Evolutionary conservation across 139 green algal genomes (phyloP), one percentile per base, ranked within the genome.

Genomic region (Chlamydomonas schloesseri): DNA sequence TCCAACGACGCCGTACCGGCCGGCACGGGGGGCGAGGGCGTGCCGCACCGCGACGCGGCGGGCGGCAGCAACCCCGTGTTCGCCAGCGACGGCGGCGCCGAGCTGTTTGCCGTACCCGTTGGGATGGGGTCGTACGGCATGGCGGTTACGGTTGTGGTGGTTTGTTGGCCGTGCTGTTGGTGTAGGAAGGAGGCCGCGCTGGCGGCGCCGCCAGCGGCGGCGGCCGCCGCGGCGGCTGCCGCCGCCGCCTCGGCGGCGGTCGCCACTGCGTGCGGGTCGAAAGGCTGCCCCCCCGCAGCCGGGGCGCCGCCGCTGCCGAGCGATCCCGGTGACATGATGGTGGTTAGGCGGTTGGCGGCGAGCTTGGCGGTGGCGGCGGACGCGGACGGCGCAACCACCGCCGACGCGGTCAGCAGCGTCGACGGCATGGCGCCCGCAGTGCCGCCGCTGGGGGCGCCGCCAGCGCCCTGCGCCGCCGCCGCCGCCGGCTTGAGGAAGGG

Each of bases 251-350:
- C n/a, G 18, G 11, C 29, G 4, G 29, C 50, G 13, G 50, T 13
- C 47, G 50, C 74, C 55, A 81, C 42, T 5, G 42, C 42, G 6
- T 50, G 6, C 6, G 42, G 42, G 42, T 50, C 42, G 42, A 50
- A 50, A 5, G 42, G 42, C 42, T n/a, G n/a, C n/a, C n/a, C n/a
- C n/a, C 42, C 42, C 42, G 42, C 42, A 5, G 42, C 6, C 42
- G 42, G n/a, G n/a, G n/a, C n/a, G n/a, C n/a, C 42, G 42, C 42
- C 42, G 42, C 42, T 50, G 42, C 42, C 8, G 42, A 50, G 34
- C 31, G 74, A 57, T 3, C 76, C 76, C 1, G 62, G 42, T 0
- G 78, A 84, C 64, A 84, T 84, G 78, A 84, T 37, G 64, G 78
- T 74, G 0, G 78, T 46, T 3, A 47, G 64, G 29, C 78, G 78